phyloP scores from a whole-genome alignment of 352 stramenopile genomes.

The Phytopythium cucurbitacearum region DNA sequence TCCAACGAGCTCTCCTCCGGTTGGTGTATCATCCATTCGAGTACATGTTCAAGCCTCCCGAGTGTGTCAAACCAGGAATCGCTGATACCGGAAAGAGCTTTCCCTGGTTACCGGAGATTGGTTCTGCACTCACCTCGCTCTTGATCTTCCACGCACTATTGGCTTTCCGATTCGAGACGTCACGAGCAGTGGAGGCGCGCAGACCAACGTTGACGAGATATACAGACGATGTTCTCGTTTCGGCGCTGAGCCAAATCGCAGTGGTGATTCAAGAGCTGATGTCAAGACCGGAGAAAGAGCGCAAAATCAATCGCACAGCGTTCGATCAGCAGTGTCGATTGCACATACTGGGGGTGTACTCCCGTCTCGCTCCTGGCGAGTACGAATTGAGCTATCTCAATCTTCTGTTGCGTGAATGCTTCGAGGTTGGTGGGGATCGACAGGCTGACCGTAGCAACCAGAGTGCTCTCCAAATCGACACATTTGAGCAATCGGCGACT shows the following conservation, averaged over 20 bases:
- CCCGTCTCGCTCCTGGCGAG: neutral
- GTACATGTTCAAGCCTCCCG: too few species aligned
- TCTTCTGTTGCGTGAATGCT: too few species aligned
- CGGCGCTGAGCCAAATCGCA: neutral
- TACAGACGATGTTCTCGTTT: neutral
- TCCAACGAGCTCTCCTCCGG: too few species aligned
- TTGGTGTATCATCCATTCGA: too few species aligned
- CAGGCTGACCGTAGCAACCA: too few species aligned
- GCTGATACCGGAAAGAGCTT: too few species aligned
- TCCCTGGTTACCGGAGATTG: too few species aligned
- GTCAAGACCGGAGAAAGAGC: neutral
- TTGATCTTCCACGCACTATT: constrained; percentile 41
- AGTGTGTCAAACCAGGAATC: too few species aligned
- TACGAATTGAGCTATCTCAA: too few species aligned
- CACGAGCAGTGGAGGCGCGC: neutral
- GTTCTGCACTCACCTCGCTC: constrained; percentile 19
- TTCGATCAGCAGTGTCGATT: neutral
- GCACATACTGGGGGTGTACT: neutral
- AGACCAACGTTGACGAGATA: neutral
- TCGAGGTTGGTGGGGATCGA: too few species aligned
- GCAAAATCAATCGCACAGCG: neutral
- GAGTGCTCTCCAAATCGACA: too few species aligned
- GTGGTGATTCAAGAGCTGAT: neutral
- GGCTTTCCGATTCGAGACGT: constrained; percentile 14
- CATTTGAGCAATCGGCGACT: too few species aligned